Evolutionary conservation across 2,329 filamentous ascomycete species (phyloP).

Genomic region (Colletotrichum somersetense): DNA sequence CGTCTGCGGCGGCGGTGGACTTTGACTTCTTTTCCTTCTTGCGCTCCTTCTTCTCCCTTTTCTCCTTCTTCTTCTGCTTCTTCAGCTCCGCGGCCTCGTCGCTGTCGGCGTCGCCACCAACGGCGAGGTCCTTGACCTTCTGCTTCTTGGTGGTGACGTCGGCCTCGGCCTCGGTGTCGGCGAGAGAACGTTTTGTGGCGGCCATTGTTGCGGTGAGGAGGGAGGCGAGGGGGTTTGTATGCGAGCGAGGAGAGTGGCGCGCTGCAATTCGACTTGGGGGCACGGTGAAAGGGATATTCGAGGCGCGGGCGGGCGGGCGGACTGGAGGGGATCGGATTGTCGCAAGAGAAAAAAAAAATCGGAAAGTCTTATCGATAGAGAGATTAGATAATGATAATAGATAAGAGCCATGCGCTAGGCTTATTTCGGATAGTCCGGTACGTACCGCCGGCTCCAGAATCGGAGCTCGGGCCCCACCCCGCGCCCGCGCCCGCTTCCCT

Average conservation of each 20-base stretch:
- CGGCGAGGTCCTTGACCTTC: constrained; percentile 51
- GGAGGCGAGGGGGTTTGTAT: neutral
- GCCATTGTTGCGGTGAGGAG: constrained; percentile 49
- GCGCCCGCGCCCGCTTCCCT: neutral
- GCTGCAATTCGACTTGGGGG: constrained; percentile 3
- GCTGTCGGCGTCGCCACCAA: constrained; percentile 40
- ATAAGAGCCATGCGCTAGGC: constrained; percentile 22
- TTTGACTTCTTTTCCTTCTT: constrained; percentile 49
- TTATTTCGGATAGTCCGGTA: neutral
- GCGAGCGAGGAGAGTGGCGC: neutral
- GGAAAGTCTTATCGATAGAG: constrained; percentile 38
- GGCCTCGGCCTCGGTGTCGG: constrained; percentile 51
- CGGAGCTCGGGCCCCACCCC: constrained; percentile 28
- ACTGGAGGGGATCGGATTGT: neutral
- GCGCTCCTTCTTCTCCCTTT: constrained; percentile 52
- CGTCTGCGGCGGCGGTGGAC: constrained; percentile 43
- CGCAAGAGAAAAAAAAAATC: constrained; percentile 9
- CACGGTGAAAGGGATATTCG: constrained; percentile 1
- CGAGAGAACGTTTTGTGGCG: constrained; percentile 56
- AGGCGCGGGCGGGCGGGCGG: neutral
- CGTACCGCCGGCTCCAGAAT: constrained; percentile 5
- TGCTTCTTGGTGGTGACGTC: constrained; percentile 55
- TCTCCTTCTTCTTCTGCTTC: constrained; percentile 57
- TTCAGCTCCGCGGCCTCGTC: constrained; percentile 48
- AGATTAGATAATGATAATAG: neutral